Percentiles rank a stretch among this genome's conserved stretches.
phyloP scores from a whole-genome alignment of 176 grass and related monocot genomes.

The Aegilops umbellulata region DNA sequence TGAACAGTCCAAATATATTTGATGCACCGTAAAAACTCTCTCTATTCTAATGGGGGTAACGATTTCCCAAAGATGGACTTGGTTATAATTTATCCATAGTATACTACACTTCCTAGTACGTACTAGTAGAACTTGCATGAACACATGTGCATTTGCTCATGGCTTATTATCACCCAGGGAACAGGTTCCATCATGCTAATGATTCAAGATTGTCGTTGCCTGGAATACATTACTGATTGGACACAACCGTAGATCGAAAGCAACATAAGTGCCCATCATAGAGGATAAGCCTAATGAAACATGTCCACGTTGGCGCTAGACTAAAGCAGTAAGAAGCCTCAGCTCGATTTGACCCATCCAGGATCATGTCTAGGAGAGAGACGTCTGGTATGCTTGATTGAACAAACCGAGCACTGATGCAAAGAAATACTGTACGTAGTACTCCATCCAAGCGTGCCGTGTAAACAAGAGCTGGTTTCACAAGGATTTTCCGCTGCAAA shows the following conservation, averaged over 20 bases:
- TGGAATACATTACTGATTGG: not conserved
- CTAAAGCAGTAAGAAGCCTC: not conserved
- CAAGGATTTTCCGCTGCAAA: not conserved
- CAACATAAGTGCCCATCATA: not conserved
- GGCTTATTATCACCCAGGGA: not conserved
- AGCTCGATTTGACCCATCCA: constrained; percentile 22
- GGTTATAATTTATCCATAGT: not conserved
- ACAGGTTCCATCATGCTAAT: not conserved
- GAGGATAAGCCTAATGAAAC: constrained; percentile 14
- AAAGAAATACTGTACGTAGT: too few relatives aligned
- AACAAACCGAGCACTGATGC: not conserved
- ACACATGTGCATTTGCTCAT: not conserved
- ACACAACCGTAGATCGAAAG: not conserved
- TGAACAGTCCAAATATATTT: too few relatives aligned
- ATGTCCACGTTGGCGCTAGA: not conserved
- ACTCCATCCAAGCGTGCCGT: too few relatives aligned
- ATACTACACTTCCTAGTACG: not conserved
- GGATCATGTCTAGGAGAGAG: not conserved
- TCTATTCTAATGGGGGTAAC: not conserved
- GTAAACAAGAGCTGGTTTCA: too few relatives aligned
- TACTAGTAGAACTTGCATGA: not conserved
- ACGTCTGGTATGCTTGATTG: not conserved
- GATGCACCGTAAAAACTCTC: too few relatives aligned
- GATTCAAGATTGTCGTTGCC: not conserved
- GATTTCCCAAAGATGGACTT: not conserved